Percentiles rank a stretch among this genome's conserved stretches.
Conservation (phyloP, 106 monocot species). For the Allium sativum region DNA sequence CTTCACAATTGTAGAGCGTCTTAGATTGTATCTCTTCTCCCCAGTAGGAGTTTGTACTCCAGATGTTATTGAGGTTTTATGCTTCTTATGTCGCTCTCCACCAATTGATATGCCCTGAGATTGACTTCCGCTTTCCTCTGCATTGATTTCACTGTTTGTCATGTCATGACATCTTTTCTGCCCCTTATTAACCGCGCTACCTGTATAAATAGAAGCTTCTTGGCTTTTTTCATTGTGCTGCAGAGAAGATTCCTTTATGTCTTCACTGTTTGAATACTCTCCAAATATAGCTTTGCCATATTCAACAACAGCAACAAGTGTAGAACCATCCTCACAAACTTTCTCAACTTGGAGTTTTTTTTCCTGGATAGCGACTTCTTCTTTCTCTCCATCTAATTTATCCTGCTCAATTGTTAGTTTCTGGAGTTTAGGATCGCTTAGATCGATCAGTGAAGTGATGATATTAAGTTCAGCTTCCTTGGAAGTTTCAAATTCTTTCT, state of each 20-base stretch:
- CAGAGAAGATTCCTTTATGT: conserved; percentile 11
- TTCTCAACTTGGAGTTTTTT: conserved; percentile 56
- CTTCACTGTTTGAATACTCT: conserved; percentile 14
- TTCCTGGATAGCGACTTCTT: conserved; percentile 26
- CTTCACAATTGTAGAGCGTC: conserved; percentile 23
- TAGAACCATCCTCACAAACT: conserved; percentile 73
- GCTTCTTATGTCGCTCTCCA: conserved; percentile 50
- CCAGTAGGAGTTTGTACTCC: conserved; percentile 11
- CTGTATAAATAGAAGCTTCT: conserved; percentile 26
- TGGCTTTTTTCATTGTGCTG: conserved; percentile 18
- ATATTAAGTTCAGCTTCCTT: conserved; percentile 33
- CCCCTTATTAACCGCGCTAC: conserved; percentile 14
- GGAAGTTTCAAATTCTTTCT: conserved; percentile 41
- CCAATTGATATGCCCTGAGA: conserved; percentile 48
- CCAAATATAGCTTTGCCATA: conserved; percentile 50
- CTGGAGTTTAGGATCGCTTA: conserved; percentile 37
- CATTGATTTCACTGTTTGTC: conserved; percentile 22
- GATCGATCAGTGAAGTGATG: conserved; percentile 33
- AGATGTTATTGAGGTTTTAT: conserved; percentile 16
- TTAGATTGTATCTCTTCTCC: conserved; percentile 63
- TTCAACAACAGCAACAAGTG: conserved; percentile 47
- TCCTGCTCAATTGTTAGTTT: conserved; percentile 54
- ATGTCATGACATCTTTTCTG: conserved; percentile 29
- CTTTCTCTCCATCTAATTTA: conserved; percentile 44
- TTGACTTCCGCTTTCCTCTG: conserved; percentile 45